A percentile compares a stretch with the other conserved stretches of the same genome.
These are phyloP conservation scores for Closterium sp. DNA, from an alignment of 139 green algal genomes.

Conservation along the genomic window DNA sequence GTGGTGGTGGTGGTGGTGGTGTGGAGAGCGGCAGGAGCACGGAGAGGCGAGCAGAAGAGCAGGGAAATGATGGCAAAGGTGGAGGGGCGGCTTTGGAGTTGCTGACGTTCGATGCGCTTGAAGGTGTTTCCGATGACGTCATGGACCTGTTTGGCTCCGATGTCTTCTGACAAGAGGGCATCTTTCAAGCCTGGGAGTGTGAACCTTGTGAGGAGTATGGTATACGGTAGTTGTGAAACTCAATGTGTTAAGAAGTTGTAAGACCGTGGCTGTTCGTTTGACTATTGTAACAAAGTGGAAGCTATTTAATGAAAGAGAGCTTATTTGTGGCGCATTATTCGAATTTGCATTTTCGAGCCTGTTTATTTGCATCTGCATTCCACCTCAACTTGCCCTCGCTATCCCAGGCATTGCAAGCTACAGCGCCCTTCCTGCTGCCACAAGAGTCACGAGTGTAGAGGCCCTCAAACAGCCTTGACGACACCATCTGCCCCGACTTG, in stretches of 20 bases:
- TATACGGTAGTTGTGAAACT: too few species aligned
- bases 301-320: too few species aligned
- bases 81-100: background rate
- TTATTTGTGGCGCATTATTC: too few species aligned
- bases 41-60: background rate
- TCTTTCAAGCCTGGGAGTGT: too few species aligned
- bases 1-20: background rate
- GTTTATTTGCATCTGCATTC: background rate
- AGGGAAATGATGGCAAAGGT: background rate
- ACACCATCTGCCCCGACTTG: slow-evolving; percentile 30
- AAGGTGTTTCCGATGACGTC: background rate
- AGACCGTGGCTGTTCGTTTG: too few species aligned
- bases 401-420: too few species aligned
- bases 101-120: background rate
- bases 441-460: slow-evolving; percentile 25
- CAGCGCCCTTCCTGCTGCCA: background rate
- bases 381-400: background rate
- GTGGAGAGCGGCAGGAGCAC: background rate
- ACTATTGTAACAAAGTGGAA: too few species aligned
- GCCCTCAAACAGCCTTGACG: background rate
- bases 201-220: too few species aligned
- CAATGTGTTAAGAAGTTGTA: too few species aligned
- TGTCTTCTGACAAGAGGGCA: background rate
- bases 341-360: too few species aligned
- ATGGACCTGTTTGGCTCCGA: background rate